phyloP scores from a whole-genome alignment of 148 eudicot species.

The Camellia granthamiana region DNA sequence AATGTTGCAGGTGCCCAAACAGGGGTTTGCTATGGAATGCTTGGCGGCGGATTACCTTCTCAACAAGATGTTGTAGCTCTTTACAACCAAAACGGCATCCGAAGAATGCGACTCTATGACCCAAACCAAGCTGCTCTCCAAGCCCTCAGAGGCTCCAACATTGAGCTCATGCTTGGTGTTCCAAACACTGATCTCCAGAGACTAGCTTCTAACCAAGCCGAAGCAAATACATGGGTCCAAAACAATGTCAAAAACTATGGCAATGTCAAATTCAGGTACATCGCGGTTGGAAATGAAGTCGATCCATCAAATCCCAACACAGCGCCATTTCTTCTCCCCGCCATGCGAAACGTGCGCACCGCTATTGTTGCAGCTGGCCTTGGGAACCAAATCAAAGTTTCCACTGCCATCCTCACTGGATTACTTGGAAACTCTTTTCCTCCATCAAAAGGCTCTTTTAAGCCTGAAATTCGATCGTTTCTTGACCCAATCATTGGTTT shows the following conservation, averaged over 20 bases:
- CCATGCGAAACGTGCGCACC: slow-evolving; percentile 15
- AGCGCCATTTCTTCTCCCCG: slow-evolving; percentile 19
- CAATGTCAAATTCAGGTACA: slow-evolving; percentile 38
- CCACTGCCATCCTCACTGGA: slow-evolving; percentile 29
- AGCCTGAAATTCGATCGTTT: slow-evolving; percentile 1
- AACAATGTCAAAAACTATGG: slow-evolving; percentile 26
- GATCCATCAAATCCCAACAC: not conserved
- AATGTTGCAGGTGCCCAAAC: slow-evolving; percentile 27
- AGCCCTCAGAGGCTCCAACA: slow-evolving; percentile 41
- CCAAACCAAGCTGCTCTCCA: slow-evolving; percentile 24
- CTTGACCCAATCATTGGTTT: slow-evolving; percentile 13
- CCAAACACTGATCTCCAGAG: slow-evolving; percentile 21
- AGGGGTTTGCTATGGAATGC: slow-evolving; percentile 39
- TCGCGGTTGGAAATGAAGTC: slow-evolving; percentile 46
- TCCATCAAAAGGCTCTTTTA: slow-evolving; percentile 16
- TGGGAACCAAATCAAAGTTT: slow-evolving; percentile 28
- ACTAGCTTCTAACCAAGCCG: slow-evolving; percentile 21
- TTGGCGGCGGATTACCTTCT: slow-evolving; percentile 38
- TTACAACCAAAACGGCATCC: slow-evolving; percentile 24
- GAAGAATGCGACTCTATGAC: slow-evolving; percentile 35
- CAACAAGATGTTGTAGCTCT: slow-evolving; percentile 32
- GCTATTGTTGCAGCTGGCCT: slow-evolving; percentile 26
- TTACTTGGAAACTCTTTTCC: slow-evolving; percentile 19
- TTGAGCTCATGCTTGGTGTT: slow-evolving; percentile 36
- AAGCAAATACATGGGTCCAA: slow-evolving; percentile 36